phyloP scores from a whole-genome alignment of 2,329 filamentous ascomycete genomes.

The Alternaria alternata region DNA sequence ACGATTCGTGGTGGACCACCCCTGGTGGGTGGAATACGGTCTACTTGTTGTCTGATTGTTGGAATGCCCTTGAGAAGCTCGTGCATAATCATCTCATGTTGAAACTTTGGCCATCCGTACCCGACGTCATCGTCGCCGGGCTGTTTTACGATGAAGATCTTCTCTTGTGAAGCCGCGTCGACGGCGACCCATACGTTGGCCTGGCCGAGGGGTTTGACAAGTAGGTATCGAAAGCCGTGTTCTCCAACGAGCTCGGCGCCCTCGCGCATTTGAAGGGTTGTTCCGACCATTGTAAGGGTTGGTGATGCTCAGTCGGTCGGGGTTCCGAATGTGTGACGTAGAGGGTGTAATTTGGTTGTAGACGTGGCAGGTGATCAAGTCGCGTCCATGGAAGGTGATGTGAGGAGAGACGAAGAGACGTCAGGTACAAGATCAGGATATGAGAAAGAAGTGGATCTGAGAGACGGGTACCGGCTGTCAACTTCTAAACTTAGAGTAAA shows the following conservation, averaged over 20 bases:
- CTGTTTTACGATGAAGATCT: constrained; percentile 21
- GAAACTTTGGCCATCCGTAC: constrained; percentile 17
- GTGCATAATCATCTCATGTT: constrained; percentile 23
- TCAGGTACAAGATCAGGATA: constrained; percentile 2
- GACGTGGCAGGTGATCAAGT: neutral
- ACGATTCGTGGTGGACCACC: constrained; percentile 16
- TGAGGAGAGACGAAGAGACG: constrained; percentile 1
- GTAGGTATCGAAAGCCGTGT: constrained; percentile 18
- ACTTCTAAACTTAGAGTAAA: neutral
- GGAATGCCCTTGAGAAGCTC: constrained; percentile 18
- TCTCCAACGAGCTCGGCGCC: constrained; percentile 20
- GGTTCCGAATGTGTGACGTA: neutral
- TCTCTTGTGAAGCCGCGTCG: constrained; percentile 20
- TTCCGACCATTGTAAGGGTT: constrained; percentile 6
- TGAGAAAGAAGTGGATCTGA: neutral
- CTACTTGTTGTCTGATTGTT: constrained; percentile 17
- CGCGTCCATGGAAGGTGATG: neutral
- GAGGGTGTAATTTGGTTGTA: neutral
- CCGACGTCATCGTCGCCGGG: constrained; percentile 18
- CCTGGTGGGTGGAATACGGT: constrained; percentile 15
- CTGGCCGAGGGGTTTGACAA: constrained; percentile 19
- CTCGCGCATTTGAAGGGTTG: constrained; percentile 16
- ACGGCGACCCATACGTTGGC: constrained; percentile 21
- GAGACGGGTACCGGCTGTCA: constrained; percentile 12
- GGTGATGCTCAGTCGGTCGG: neutral